These are phyloP conservation scores for Phialophora macrospora DNA, from an alignment of 2,329 filamentous ascomycete species.

Conservation along the genomic window DNA sequence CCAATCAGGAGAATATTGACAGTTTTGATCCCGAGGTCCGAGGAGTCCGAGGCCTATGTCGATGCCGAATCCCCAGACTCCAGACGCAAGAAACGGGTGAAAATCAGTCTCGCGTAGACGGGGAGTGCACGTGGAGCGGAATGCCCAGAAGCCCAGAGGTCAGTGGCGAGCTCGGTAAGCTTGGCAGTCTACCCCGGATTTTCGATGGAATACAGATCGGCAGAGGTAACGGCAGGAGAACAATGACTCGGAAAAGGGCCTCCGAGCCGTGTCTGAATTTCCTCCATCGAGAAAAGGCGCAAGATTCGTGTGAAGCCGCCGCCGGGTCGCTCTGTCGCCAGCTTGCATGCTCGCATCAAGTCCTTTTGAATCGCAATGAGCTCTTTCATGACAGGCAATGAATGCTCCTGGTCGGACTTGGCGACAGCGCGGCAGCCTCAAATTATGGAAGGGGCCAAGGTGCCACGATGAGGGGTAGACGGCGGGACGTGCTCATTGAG, in stretches of 20 bases:
- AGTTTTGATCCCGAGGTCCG: background rate
- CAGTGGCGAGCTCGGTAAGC: background rate
- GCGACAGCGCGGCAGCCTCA: slow-evolving; percentile 6
- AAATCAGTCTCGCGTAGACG: background rate
- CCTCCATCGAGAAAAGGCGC: background rate
- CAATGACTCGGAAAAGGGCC: background rate
- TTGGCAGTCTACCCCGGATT: slow-evolving; percentile 5
- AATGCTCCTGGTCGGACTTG: background rate
- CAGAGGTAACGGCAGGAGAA: background rate
- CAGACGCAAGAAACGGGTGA: background rate
- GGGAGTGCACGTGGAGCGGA: background rate
- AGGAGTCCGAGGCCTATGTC: background rate
- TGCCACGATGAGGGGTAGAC: slow-evolving; percentile 20
- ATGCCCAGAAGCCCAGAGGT: background rate
- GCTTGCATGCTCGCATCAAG: background rate
- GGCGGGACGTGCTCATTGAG: background rate
- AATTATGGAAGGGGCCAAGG: slow-evolving; percentile 12
- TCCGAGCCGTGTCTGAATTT: background rate
- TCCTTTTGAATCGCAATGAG: background rate
- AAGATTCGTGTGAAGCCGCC: background rate
- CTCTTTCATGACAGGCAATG: background rate
- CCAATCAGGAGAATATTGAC: background rate
- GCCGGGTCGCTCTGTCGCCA: background rate
- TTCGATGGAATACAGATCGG: background rate
- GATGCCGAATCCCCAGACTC: background rate